Conservation (phyloP, 163 green algal species). For the Prototheca wickerhamii region DNA sequence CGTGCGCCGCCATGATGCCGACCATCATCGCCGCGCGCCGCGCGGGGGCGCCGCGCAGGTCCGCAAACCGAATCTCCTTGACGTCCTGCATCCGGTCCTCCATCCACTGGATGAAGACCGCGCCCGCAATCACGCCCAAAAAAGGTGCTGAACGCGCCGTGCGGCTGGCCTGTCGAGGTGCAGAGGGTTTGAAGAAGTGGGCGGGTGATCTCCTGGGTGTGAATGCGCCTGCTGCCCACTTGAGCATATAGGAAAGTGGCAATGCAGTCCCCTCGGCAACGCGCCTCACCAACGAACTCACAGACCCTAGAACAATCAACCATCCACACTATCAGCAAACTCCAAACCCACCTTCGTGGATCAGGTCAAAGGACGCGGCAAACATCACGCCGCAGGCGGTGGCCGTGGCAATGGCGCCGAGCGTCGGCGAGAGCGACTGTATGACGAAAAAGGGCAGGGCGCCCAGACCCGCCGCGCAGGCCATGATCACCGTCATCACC, state of each 20-base stretch:
- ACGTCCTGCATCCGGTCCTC: conserved; percentile 48
- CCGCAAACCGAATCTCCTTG: conserved; percentile 74
- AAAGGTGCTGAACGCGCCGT: conserved; percentile 57
- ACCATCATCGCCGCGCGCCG: conserved; percentile 75
- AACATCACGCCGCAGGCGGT: conserved; percentile 95
- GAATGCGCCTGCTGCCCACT: no score
- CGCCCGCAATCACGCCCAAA: conserved; percentile 60
- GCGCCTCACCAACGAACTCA: not conserved
- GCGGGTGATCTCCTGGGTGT: not conserved
- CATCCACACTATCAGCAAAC: no score
- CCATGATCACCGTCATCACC: conserved; percentile 81
- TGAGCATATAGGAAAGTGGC: no score
- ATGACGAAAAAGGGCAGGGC: conserved; percentile 89
- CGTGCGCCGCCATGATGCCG: conserved; percentile 92
- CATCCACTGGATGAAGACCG: conserved; percentile 47
- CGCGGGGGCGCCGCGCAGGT: conserved; percentile 68
- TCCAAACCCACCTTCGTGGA: conserved; percentile 85
- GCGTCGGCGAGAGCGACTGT: conserved; percentile 34
- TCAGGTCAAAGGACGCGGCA: conserved; percentile 85
- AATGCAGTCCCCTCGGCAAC: not conserved
- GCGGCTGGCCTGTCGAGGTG: conserved; percentile 39
- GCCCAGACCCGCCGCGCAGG: conserved; percentile 66
- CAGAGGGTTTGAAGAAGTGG: not conserved
- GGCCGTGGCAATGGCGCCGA: conserved; percentile 74
- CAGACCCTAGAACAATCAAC: not conserved